These are phyloP conservation scores for Exophiala alcalophila DNA, from an alignment of 2,329 filamentous ascomycete genomes.

Conservation along the genomic window DNA sequence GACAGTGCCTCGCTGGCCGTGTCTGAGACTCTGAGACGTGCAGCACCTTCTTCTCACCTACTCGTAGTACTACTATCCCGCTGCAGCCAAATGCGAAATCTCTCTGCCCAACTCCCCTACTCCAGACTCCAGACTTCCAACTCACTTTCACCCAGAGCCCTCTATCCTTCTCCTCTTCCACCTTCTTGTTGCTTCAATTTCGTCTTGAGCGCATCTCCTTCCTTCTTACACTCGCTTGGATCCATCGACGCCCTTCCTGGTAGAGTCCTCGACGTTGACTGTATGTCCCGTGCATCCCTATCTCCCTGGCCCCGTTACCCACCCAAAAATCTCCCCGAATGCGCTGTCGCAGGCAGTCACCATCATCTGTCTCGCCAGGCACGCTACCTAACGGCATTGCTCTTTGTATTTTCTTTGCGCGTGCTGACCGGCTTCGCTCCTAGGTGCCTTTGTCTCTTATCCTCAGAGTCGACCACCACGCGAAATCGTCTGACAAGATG, in stretches of 20 bases:
- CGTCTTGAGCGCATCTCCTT: conserved; percentile 18
- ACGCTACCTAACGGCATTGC: too few species aligned
- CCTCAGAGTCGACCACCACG: conserved; percentile 17
- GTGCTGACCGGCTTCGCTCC: conserved; percentile 13
- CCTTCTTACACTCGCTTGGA: conserved; percentile 23
- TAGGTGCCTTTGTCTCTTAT: conserved; percentile 15
- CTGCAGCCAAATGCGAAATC: too few species aligned
- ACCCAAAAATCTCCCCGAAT: background rate
- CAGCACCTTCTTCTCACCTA: too few species aligned
- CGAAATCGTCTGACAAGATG: conserved; percentile 20
- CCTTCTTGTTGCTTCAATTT: conserved; percentile 12
- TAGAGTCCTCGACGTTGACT: conserved; percentile 1
- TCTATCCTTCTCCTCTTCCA: conserved; percentile 15
- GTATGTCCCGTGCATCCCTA: too few species aligned
- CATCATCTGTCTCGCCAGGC: too few species aligned
- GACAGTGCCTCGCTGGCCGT: too few species aligned
- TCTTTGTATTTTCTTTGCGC: conserved; percentile 11
- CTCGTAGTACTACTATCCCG: too few species aligned
- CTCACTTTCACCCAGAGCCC: conserved; percentile 5
- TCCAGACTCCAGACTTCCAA: conserved; percentile 2
- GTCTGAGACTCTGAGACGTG: too few species aligned
- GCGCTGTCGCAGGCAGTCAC: conserved; percentile 9
- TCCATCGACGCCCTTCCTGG: conserved; percentile 3
- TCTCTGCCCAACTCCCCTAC: background rate
- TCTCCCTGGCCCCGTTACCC: too few species aligned